Conservation (phyloP, 2,329 filamentous ascomycete genomes). For the Magnaporthiopsis incrustans region DNA sequence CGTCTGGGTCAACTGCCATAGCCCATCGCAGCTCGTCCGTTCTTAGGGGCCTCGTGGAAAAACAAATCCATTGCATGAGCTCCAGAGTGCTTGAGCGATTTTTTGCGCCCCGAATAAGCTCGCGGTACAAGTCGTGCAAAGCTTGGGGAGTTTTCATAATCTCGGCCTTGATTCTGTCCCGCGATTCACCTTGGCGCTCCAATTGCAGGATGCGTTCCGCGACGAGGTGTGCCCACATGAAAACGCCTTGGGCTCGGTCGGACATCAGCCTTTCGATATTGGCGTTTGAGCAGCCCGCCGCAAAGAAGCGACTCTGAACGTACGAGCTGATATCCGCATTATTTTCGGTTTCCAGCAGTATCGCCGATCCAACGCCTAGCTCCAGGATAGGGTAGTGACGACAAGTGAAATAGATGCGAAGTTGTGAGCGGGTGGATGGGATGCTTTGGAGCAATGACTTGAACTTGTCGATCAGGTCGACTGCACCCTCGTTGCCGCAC, state of each 20-base stretch:
- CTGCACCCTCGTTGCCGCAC: conserved; percentile 18
- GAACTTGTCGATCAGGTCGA: conserved; percentile 14
- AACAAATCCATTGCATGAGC: conserved; percentile 26
- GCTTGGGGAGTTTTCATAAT: conserved; percentile 11
- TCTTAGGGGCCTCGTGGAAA: conserved; percentile 18
- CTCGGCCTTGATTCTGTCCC: too few species aligned
- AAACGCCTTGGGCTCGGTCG: conserved; percentile 22
- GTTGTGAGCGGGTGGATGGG: conserved; percentile 7
- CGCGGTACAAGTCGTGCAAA: too few species aligned
- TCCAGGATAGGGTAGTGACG: conserved; percentile 26
- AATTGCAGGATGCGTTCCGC: conserved; percentile 14
- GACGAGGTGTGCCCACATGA: conserved; percentile 28
- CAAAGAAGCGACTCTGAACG: too few species aligned
- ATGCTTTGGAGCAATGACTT: conserved; percentile 16
- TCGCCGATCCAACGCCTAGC: too few species aligned
- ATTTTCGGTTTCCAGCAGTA: too few species aligned
- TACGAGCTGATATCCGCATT: too few species aligned
- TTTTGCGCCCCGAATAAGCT: too few species aligned
- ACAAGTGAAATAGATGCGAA: conserved; percentile 24
- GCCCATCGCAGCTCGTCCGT: conserved; percentile 24
- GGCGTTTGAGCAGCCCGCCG: too few species aligned
- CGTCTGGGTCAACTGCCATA: conserved; percentile 18
- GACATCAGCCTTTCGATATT: too few species aligned
- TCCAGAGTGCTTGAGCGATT: too few species aligned
- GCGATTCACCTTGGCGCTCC: conserved; percentile 9